These are phyloP conservation scores for Neoascochyta sp. DNA, from an alignment of 2,329 filamentous ascomycete genomes.

Conservation along the genomic window DNA sequence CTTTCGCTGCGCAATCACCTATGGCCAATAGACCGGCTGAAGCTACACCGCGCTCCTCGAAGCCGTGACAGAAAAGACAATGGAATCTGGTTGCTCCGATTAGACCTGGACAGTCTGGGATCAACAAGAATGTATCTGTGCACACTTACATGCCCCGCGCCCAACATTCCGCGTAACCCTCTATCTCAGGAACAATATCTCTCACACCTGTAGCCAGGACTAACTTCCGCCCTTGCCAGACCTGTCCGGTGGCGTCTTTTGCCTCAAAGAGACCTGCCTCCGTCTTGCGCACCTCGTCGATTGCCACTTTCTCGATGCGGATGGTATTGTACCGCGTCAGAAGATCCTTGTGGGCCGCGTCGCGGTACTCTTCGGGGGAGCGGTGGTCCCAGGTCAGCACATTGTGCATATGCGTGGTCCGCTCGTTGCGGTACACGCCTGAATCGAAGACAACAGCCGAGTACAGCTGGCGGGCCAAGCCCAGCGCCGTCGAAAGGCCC, in stretches of 20 bases:
- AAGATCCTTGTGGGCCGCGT: slow-evolving; percentile 34
- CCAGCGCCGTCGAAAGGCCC: slow-evolving; percentile 42
- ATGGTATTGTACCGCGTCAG: slow-evolving; percentile 37
- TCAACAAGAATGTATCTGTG: no score
- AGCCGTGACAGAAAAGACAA: slow-evolving; percentile 11
- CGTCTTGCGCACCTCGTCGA: slow-evolving; percentile 15
- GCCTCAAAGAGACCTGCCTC: slow-evolving; percentile 38
- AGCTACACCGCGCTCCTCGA: slow-evolving; percentile 2
- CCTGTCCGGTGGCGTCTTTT: slow-evolving; percentile 42
- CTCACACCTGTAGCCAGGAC: slow-evolving; percentile 54
- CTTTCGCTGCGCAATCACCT: background rate
- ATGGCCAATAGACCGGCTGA: slow-evolving; percentile 6
- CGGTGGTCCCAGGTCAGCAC: slow-evolving; percentile 29
- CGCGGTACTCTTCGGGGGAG: slow-evolving; percentile 25
- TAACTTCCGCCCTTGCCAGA: slow-evolving; percentile 52
- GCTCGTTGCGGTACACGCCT: slow-evolving; percentile 43
- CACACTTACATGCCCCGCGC: slow-evolving; percentile 42
- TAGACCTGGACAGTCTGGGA: no score
- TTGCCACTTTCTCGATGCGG: slow-evolving; percentile 20
- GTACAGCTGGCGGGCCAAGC: slow-evolving; percentile 39
- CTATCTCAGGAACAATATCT: slow-evolving; percentile 51
- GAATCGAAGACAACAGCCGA: slow-evolving; percentile 46
- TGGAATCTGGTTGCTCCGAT: no score
- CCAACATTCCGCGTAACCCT: slow-evolving; percentile 56
- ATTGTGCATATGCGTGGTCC: slow-evolving; percentile 45